These are phyloP conservation scores for Scutellospora calospora DNA, from an alignment of 371 early-diverging fungal species.

Conservation along the genomic window DNA sequence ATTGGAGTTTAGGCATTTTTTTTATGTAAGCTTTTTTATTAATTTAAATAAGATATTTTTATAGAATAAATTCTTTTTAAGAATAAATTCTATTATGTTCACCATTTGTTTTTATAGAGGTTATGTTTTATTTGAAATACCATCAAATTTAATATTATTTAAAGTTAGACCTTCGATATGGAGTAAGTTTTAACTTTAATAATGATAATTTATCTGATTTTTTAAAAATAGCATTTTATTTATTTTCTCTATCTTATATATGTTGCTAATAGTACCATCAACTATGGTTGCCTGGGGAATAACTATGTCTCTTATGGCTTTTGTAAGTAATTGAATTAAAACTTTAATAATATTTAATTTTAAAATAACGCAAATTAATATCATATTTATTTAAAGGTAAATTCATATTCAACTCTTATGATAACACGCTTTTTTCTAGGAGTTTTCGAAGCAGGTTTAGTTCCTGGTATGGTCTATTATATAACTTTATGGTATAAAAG, in stretches of 20 bases:
- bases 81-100: background rate
- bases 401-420: slow-evolving; percentile 57
- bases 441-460: slow-evolving; percentile 75
- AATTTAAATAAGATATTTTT: background rate
- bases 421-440: slow-evolving; percentile 78
- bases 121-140: slow-evolving; percentile 5
- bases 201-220: background rate
- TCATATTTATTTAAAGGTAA: slow-evolving; percentile 33
- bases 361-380: background rate
- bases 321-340: slow-evolving; percentile 15
- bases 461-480: slow-evolving; percentile 78
- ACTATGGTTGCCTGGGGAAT: slow-evolving; percentile 73
- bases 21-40: slow-evolving; percentile 49
- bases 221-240: background rate
- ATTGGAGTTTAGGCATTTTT: slow-evolving; percentile 64
- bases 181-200: slow-evolving; percentile 25
- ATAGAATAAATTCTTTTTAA: background rate
- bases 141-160: background rate
- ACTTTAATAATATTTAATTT: background rate
- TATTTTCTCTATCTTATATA: background rate
- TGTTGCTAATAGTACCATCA: slow-evolving; percentile 76
- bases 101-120: background rate
- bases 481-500: slow-evolving; percentile 82
- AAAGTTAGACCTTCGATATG: slow-evolving; percentile 16
- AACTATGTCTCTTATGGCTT: slow-evolving; percentile 55